Evolutionary conservation across 2,329 filamentous ascomycete genomes (phyloP), one percentile per base, ranked within the genome.

Genomic region (Cryphonectria carpinicola): DNA sequence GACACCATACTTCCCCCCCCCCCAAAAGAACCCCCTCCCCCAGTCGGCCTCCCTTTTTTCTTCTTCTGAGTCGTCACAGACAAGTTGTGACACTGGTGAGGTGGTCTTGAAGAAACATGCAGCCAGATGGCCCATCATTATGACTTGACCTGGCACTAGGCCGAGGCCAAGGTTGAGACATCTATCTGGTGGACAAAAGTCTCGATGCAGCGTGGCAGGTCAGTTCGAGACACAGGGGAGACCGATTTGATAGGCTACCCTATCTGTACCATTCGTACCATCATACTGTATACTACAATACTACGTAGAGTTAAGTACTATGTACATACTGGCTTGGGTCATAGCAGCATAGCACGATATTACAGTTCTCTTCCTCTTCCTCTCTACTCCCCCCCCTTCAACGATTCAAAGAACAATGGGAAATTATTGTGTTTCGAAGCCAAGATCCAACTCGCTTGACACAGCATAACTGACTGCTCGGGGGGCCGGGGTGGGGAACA

Each of bases 381-480:
- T 37, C 37, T 37, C 19, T 49, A 1, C 7, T 22, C 19, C 43
- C 17, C 6, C 43, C 7, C 60, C 61, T 49, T 56, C 67, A 62
- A 35, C 28, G 49, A 58, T 4, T 11, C 43, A 43, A 17, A 46
- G 46, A 61, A 71, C 46, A 71, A 69, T 71, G 41, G 56, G 25
- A n/a, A 64, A 56, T 49, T 4, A 1, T n/a, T 49, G 66, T 68
- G 58, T 63, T 68, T 61, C 58, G 28, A 56, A 56, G 49, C 49
- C 32, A 22, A 25, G 60, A 56, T 46, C 39, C 65, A 41, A 54
- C 37, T 58, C 46, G 39, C 61, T 61, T 35, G 49, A 52, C 39
- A 46, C 14, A 32, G 32, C 32, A 32, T 32, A 32, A 28, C 52
- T 37, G 43, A n/a, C 32, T 41, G 52, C 10, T 1, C n/a, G 5